Evolutionary conservation across 2,329 filamentous ascomycete genomes (phyloP), one percentile per base, ranked within the genome.

Genomic region (Sclerotinia subarctica): DNA sequence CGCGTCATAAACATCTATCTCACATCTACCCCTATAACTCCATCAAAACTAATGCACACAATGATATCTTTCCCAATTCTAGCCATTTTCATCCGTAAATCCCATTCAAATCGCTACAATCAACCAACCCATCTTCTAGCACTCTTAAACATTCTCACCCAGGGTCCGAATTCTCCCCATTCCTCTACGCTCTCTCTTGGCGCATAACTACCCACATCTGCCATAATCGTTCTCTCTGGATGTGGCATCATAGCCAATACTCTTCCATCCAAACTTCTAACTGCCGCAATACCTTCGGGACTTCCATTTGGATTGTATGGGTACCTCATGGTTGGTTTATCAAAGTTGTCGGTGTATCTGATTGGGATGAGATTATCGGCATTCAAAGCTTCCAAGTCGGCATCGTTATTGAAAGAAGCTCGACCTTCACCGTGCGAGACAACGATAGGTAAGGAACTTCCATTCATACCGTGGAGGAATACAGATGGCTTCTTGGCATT

Each of bases 341-440:
- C 85, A 72, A 86, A 84, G 81, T 97, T 97, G 80, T 98, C 92
- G 3, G 96, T 87, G 76, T 96, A 99, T 64, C 91, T 86, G 70
- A 98, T 80, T 13, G 91, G 88, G 2, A 94, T 89, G 32, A 94
- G 85, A 32, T 90, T 89, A 59, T 88, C 82, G 51, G 85, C 83
- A 60, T 88, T 83, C 66, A 96, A 83, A 2, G 79, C 79, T 68
- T 84, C 79, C 24, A 85, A 78, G 63, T 81, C 81, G 21, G 83
- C 81, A 15, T 82, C 80, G n/a, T 82, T 82, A 2, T 82, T 78
- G 78, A 94, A 94, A 10, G 83, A 82, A 19, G 94, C 95, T 44
- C 92, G 88, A 19, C 95, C 95, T 80, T 99, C 94, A 60, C 93
- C 94, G 80, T 98, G 94, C 0, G 93, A 93, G 21, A 94, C 91